Base-by-base conservation (phyloP, 495 filamentous ascomycete genomes). In the Acidiella bohemica region DNA sequence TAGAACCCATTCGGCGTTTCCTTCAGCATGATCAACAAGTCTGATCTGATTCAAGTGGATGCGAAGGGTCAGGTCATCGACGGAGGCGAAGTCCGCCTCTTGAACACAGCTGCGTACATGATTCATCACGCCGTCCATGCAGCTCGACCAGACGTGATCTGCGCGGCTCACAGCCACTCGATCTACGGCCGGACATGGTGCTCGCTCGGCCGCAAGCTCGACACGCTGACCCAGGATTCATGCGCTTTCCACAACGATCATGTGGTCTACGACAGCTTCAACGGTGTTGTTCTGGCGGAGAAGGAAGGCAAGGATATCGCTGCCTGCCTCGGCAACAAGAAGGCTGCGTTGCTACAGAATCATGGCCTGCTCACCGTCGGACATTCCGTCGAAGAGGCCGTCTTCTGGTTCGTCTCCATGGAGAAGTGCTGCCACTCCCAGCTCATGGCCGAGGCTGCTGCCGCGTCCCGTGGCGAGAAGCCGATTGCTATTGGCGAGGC, bases 371-470 rank as follows among this genome's bases (percentile, higher is more conserved):
- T 77, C 19, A 76, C 71, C 0, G 51, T 54, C 12, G 62, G 58
- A 9, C 20, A 46, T n/a, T 56, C 58, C 2, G 42, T 63, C 14
- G 59, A 62, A 32, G 60, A 55, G 44, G 62, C 75, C 0, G 68
- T 85, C 1, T 82, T 76, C 53, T 86, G 80, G 80, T 86, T 85
- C 55, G 59, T 81, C 23, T 76, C 70, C 36, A 50, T 87, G 43
- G 81, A 84, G 46, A 80, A 75, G 47, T 81, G 75, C 56, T 85
- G 81, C 52, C 71, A 84, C 51, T 68, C 71, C n/a, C 80, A 86
- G 57, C 56, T 87, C 23, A 47, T 84, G 42, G 81, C 80, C 4
- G 81, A 87, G 56, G 81, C 81, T 0, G 80, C 80, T 3, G 79
- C 79, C 7, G 64, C 56, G 0, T 79, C 78, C 5, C 61, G 73